A percentile compares a stretch with the other conserved stretches of the same genome.
Conservation (phyloP, 345 rosid species). For the Syzygium grande region DNA sequence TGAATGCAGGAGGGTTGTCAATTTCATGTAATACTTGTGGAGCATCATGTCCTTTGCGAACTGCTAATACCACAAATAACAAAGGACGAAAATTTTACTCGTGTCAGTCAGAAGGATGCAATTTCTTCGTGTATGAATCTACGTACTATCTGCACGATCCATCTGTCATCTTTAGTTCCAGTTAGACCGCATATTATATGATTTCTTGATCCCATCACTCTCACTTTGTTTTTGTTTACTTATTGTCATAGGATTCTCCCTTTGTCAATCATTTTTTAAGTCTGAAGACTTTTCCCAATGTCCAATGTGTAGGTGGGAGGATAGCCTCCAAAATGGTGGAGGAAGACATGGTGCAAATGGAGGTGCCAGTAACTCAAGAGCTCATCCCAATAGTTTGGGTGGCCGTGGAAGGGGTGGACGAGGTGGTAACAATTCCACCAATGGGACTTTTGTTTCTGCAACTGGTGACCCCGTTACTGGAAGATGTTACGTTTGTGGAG, state of each 20-base stretch:
- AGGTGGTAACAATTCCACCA: conserved; percentile 19
- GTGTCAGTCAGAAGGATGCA: conserved; percentile 73
- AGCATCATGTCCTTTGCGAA: conserved; percentile 52
- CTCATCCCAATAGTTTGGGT: conserved; percentile 23
- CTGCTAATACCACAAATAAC: conserved; percentile 83
- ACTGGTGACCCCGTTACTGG: conserved; percentile 82
- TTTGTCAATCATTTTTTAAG: background rate
- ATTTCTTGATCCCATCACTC: background rate
- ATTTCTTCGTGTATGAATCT: conserved; percentile 67
- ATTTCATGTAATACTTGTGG: conserved; percentile 66
- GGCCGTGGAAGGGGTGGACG: conserved; percentile 44
- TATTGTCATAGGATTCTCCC: background rate
- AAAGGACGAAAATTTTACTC: conserved; percentile 90
- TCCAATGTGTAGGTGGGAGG: conserved; percentile 75
- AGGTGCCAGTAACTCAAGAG: conserved; percentile 13
- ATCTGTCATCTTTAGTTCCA: background rate
- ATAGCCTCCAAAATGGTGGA: conserved; percentile 42
- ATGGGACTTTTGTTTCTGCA: conserved; percentile 60
- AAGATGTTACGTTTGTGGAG: conserved; percentile 82
- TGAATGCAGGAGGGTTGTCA: conserved; percentile 57
- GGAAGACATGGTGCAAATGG: conserved; percentile 17
- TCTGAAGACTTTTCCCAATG: background rate
- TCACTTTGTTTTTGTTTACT: background rate
- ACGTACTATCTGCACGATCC: background rate
- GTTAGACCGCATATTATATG: background rate